Base-by-base conservation (phyloP, 2,329 filamentous ascomycete species). In the Epichloe hybrida region DNA sequence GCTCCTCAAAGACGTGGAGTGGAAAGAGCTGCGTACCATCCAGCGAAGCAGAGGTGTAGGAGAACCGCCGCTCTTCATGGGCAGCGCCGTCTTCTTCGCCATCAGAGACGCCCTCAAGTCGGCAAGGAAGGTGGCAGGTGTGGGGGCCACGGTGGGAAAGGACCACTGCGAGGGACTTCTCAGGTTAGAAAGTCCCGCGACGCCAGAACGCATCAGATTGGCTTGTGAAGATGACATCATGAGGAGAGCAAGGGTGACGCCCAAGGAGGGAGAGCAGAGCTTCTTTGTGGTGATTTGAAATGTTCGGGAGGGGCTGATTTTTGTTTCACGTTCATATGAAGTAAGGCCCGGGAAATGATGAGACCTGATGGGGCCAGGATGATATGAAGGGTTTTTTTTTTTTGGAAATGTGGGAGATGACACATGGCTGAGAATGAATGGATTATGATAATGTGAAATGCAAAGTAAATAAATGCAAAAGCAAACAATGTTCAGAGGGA, bases 1-100 rank as follows among this genome's bases (percentile, higher is more conserved):
- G 41, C 72, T 95, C 58, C 75, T 95, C 55, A 93, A 94, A 67
- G 88, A 82, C 51, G 88, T 94, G 2, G 79, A 85, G 61, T 95
- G 89, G 89, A 82, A 90, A 69, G 85, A 94, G 61, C 70, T 95
- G 53, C 76, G 87, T 40, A 94, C 88, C 0, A 93, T 95, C 56
- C 87, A 94, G 72, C 75, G 88, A 36, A 86, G 80, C 55, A 72
- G 88, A 13, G 89, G 88, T 41, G 85, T 94, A 7, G 88, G 83
- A 21, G 81, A 86, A 63, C 81, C 81, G 46, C 83, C 83, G 9
- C 68, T 86, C 34, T 95, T 95, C 67, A 82, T 95, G 82, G 89
- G 88, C 37, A 86, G 81, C 55, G 76, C 77, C 0, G 88, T 94
- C 0, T 93, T 95, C 73, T 95, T 95, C 62, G 89, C 88, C 0